phyloP scores from a whole-genome alignment of 1,284 basidiomycete genomes.

The Naganishia albida region DNA sequence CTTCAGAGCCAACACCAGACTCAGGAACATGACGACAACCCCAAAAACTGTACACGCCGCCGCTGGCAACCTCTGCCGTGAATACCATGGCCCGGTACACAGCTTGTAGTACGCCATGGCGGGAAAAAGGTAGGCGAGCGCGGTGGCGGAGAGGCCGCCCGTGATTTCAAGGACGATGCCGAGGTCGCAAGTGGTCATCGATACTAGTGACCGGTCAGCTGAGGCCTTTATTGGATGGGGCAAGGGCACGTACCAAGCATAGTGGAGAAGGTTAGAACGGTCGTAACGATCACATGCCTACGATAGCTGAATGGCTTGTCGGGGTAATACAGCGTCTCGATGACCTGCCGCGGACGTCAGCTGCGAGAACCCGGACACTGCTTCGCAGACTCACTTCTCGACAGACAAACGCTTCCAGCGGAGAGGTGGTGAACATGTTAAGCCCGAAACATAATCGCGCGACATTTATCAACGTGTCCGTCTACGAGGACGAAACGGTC shows the following conservation, averaged over 20 bases:
- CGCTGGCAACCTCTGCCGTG: constrained; percentile 71
- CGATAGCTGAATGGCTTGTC: constrained; percentile 74
- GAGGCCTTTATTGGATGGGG: constrained; percentile 15
- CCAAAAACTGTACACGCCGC: constrained; percentile 74
- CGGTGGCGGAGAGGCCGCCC: constrained; percentile 89
- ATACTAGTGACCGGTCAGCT: constrained; percentile 59
- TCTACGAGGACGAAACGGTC: constrained; percentile 52
- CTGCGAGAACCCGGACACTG: background rate
- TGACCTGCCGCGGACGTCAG: constrained; percentile 57
- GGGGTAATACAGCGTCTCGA: constrained; percentile 90
- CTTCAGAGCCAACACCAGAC: constrained; percentile 69
- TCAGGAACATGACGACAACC: constrained; percentile 72
- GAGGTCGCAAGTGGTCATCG: constrained; percentile 90
- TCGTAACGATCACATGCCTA: constrained; percentile 89
- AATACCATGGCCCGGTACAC: constrained; percentile 64
- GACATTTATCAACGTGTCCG: constrained; percentile 83
- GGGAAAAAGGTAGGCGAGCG: constrained; percentile 91
- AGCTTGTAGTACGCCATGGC: constrained; percentile 83
- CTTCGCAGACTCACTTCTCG: constrained; percentile 69
- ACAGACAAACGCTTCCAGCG: constrained; percentile 90
- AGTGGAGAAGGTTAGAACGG: constrained; percentile 75
- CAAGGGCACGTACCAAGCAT: constrained; percentile 67
- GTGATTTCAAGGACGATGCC: constrained; percentile 97
- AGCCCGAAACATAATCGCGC: constrained; percentile 93
- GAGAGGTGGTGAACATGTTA: constrained; percentile 97